Evolutionary conservation across 768 basidiomycete genomes (phyloP), one percentile per base, ranked within the genome.

Genomic region (Mycena epipterygia): DNA sequence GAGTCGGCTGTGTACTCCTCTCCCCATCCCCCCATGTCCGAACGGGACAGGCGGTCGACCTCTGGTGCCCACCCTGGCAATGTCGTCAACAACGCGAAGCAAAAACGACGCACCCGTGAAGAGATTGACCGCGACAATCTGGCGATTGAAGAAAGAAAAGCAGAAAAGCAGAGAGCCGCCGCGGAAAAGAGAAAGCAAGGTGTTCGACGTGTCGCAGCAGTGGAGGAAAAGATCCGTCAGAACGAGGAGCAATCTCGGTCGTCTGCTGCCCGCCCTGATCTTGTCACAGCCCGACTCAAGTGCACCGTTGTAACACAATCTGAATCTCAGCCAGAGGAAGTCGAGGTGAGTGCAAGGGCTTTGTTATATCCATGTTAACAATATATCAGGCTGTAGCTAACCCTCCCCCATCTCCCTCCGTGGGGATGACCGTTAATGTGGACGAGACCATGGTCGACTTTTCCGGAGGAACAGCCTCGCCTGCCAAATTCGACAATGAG

Each of bases 181-280:
- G 5, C 2, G 6, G 44, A 56, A 4, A 64, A 55, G 29, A 44
- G 16, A 21, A 19, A 33, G 30, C 25, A 12, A 1, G 27, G 21
- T 0, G 25, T 57, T 7, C 14, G 14, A 2, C 53, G 44, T 0
- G 44, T 23, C 27, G 44, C 53, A 1, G 42, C 5, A 5, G n/a
- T 17, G 16, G 32, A 65, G 32, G 53, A 46, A 4, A 5, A 29
- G 17, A 23, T 65, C 2, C 55, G 64, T 0, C 1, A 19, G 5
- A 5, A 65, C 42, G 64, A 65, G 46, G 42, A 56, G 64, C 42
- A 23, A 1, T 27, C 42, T 65, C 64, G 64, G 3, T 42, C 53
- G 1, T 9, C 32, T 9, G 32, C 64, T 37, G 53, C 64, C 23
- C 65, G 65, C n/a, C 65, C 65, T 51, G 65, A 66, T 48, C 65